These are phyloP conservation scores for Diplodia intermedia DNA, from an alignment of 2,329 filamentous ascomycete genomes.

Conservation along the genomic window DNA sequence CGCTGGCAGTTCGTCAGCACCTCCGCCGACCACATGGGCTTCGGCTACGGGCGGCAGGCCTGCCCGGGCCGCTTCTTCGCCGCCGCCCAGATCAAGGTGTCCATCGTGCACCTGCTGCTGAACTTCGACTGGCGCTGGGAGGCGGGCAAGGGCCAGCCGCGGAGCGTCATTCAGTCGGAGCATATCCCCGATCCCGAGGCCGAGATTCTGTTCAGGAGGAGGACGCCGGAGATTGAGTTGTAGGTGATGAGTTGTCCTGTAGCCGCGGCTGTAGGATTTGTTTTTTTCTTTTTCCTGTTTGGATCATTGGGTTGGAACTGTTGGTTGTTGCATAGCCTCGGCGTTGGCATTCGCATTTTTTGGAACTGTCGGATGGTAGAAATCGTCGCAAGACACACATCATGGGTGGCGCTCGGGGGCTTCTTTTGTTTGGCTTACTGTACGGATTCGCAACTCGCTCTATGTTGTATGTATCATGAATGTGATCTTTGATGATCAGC, in stretches of 20 bases:
- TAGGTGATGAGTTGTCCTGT: not conserved
- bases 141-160: not conserved
- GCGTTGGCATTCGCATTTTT: not conserved
- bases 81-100: slow-evolving; percentile 34
- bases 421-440: not conserved
- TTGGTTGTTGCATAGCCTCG: not conserved
- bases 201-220: slow-evolving; percentile 1
- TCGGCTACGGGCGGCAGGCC: slow-evolving; percentile 28
- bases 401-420: not conserved
- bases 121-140: slow-evolving; percentile 32
- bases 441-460: not conserved
- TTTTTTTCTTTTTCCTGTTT: not conserved
- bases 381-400: not conserved
- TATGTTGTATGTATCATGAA: not conserved
- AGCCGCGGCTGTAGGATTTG: not conserved
- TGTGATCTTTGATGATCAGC: not conserved
- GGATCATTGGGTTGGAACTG: not conserved
- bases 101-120: slow-evolving; percentile 33
- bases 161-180: slow-evolving; percentile 33
- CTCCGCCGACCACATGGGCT: slow-evolving; percentile 21
- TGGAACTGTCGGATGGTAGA: not conserved
- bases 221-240: slow-evolving; percentile 9
- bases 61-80: slow-evolving; percentile 36
- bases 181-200: slow-evolving; percentile 17
- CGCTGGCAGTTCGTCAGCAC: slow-evolving; percentile 17